Conservation (phyloP, 2,329 filamentous ascomycete species). For the Aspergillus eucalypticola region DNA sequence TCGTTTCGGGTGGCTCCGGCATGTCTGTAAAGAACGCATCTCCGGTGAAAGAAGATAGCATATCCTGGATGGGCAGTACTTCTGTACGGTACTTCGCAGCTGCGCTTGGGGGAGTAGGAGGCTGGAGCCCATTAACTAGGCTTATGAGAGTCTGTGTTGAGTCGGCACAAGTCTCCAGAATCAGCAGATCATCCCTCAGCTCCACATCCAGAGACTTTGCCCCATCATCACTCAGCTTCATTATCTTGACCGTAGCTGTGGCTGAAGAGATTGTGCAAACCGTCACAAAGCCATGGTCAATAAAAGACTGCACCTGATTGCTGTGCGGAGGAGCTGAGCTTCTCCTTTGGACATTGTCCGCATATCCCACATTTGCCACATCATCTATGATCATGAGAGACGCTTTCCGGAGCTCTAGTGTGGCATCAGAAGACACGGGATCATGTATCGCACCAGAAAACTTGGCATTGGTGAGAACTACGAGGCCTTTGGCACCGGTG, state of each 20-base stretch:
- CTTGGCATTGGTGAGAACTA: constrained; percentile 77
- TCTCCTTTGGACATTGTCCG: constrained; percentile 35
- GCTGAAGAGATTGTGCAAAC: constrained; percentile 86
- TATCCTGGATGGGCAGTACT: constrained; percentile 79
- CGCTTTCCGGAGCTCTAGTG: constrained; percentile 73
- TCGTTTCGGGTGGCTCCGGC: constrained; percentile 40
- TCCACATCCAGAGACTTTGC: constrained; percentile 75
- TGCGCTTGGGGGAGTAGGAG: constrained; percentile 78
- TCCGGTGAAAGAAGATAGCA: constrained; percentile 86
- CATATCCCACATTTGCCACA: constrained; percentile 50
- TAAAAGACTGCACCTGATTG: constrained; percentile 52
- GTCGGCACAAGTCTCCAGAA: constrained; percentile 93
- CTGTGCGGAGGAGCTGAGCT: constrained; percentile 33
- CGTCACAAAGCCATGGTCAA: constrained; percentile 74
- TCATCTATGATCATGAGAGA: constrained; percentile 84
- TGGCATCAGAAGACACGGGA: constrained; percentile 63
- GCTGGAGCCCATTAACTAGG: constrained; percentile 75
- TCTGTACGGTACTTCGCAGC: constrained; percentile 84
- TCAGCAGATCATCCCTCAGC: constrained; percentile 78
- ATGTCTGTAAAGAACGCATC: constrained; percentile 66
- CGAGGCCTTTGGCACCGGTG: constrained; percentile 70
- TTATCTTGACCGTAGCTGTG: constrained; percentile 64
- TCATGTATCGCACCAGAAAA: constrained; percentile 68
- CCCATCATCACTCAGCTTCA: constrained; percentile 56
- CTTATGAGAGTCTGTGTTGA: constrained; percentile 89